Base-by-base conservation (phyloP, 2,329 filamentous ascomycete genomes). In the Verticillium longisporum region DNA sequence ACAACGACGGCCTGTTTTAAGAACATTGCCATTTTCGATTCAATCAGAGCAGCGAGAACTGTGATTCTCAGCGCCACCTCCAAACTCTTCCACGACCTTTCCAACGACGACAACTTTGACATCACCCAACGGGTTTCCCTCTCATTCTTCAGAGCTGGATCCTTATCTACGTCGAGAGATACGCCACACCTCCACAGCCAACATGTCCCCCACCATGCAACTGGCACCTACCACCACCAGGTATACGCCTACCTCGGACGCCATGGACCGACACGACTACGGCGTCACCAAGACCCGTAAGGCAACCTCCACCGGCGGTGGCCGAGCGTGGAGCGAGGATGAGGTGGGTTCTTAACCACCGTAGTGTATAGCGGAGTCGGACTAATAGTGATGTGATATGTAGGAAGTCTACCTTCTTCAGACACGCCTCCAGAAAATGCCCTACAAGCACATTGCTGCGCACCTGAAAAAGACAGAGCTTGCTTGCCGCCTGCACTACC, bases 391-490 rank as follows among this genome's bases (percentile, higher is more conserved):
- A 6, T 34, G 54, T 21, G 34, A 57, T n/a, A 3, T 33, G 37
- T 59, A 94, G 90, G 91, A 95, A 77, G 83, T 87, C 61, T 95
- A 94, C 73, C 87, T 95, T 60, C 83, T 95, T 63, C 89, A 92
- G 75, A 93, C 89, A 63, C 89, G 91, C 62, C 84, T 91, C 69
- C 89, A 93, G 70, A 94, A 94, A 77, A 92, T 94, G 87, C 91
- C 91, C 0, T 95, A 95, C 77, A 95, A 94, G 81, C 90, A 94
- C 73, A 95, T 95, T 71, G 91, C 91, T 62, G 85, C 88, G 62
- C 88, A 93, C 68, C 79, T 95, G 67, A 91, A 92, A 77, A 96
- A 95, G 80, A 95, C 91, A 0, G 91, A 95, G 77, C 81, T 95
- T 62, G 91, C 91, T 56, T 96, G 91, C 77, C 90, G 91, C 65